Base-by-base conservation (phyloP, 2,329 filamentous ascomycete genomes). In the Fusarium sterilihyphosum region DNA sequence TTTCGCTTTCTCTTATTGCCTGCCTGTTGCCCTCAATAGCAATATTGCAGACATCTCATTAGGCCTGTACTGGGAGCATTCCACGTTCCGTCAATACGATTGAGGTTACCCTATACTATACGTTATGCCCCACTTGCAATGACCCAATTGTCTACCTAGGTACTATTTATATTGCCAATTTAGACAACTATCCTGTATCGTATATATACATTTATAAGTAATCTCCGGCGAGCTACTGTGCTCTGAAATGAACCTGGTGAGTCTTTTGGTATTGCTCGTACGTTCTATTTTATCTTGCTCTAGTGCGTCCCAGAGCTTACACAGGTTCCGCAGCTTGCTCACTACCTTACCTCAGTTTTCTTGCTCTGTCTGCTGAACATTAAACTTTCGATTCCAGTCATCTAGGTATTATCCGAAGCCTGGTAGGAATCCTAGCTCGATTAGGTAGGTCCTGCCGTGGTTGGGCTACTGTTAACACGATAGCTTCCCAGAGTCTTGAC, bases 401-500 rank as follows among this genome's bases (percentile, higher is more conserved):
- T 93, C 73, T 85, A 85, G 65, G 77, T 81, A 20, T 82, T 93
- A 0, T 92, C 92, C 2, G 82, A 82, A 49, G 83, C 85, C 22
- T 88, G 85, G 81, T 91, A 88, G 82, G 84, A 90, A 62, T 77
- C 84, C 59, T 91, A 91, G 88, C 80, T 92, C 50, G 85, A 88
- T 91, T 92, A 85, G 74, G 90, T 79, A 47, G 47, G 26, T 10
- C 10, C 8, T 31, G 22, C 26, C 46, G 38, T 38, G 33, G 31
- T 65, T 24, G 29, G 43, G 13, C 37, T 37, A 43, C 64, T 73
- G 74, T 61, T 78, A 58, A 57, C 40, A 12, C 35, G 20, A 49
- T 49, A 43, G 17, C 33, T 22, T 22, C 38, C 13, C 72, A 90
- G 89, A 49, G 82, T 88, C 73, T 78, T 92, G 73, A 79, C 84